Percentiles rank a stretch among this genome's conserved stretches.
phyloP scores from a whole-genome alignment of 75 land plant species.

The Picea sitchensis region DNA sequence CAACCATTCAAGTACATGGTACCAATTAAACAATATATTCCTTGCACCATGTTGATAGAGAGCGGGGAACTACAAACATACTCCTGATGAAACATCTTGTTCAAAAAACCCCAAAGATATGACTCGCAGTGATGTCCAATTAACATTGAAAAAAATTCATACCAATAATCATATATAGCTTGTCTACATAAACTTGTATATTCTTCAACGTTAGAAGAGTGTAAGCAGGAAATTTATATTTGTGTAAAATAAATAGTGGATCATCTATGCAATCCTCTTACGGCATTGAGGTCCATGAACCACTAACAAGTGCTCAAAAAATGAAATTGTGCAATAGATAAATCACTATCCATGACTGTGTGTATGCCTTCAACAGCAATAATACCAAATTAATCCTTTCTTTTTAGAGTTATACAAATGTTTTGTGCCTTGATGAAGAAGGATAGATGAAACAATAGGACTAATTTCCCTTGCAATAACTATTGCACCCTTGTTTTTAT shows the following conservation, averaged over 20 bases:
- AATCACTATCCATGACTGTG: conserved; percentile 95
- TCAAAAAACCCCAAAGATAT: conserved; percentile 77
- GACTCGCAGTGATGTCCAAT: conserved; percentile 75
- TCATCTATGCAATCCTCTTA: no score
- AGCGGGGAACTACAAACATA: conserved; percentile 59
- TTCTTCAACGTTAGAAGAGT: no score
- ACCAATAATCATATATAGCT: conserved; percentile 75
- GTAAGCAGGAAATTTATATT: conserved; percentile 80
- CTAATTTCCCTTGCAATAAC: no score
- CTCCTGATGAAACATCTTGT: conserved; percentile 78
- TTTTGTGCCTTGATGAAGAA: no score
- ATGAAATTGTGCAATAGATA: conserved; percentile 77
- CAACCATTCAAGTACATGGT: no score
- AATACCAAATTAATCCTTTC: no score
- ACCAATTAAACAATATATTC: no score
- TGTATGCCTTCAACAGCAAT: conserved; percentile 10
- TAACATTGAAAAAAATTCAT: conserved; percentile 64
- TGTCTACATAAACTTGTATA: conserved; percentile 82
- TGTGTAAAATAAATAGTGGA: conserved; percentile 89
- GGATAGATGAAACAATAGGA: no score
- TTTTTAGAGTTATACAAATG: no score
- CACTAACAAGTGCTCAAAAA: conserved; percentile 71
- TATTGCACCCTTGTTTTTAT: no score
- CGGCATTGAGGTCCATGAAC: conserved; percentile 92
- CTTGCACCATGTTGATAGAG: not conserved